These are phyloP conservation scores for Trypanosoma conorhini DNA, from an alignment of 208 protist species.

Conservation along the genomic window DNA sequence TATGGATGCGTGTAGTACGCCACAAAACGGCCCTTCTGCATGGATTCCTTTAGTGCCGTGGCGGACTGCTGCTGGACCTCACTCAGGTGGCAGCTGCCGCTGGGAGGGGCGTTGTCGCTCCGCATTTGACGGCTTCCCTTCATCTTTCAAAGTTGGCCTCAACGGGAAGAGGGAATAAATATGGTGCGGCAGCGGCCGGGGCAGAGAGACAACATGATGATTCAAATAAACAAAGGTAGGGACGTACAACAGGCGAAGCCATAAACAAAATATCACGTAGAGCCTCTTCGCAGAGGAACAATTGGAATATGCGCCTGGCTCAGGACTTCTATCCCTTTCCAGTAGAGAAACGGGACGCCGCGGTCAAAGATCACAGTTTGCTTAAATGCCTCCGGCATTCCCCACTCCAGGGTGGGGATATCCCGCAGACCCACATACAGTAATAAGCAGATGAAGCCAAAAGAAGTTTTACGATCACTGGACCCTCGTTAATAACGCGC, in stretches of 20 bases:
- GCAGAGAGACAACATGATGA: neutral
- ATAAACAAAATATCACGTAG: no score
- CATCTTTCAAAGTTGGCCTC: neutral
- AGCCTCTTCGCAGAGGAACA: no score
- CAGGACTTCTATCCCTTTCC: neutral
- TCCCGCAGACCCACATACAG: neutral
- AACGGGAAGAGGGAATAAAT: neutral
- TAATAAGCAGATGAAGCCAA: neutral
- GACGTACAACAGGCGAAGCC: no score
- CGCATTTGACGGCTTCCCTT: neutral
- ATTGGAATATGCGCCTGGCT: no score
- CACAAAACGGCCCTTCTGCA: neutral
- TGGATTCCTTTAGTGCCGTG: slow-evolving; percentile 14
- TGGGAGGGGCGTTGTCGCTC: neutral
- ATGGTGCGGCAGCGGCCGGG: neutral
- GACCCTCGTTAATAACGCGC: no score
- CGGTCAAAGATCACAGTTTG: neutral
- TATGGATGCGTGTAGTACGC: slow-evolving; percentile 52
- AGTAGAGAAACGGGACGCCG: neutral
- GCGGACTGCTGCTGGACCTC: neutral
- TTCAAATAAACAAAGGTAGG: no score
- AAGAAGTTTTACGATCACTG: no score
- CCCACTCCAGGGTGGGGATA: neutral
- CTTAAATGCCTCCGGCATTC: neutral
- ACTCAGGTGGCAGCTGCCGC: neutral